Base-by-base conservation (phyloP, 306 rosid species). In the Canavalia gladiata region DNA sequence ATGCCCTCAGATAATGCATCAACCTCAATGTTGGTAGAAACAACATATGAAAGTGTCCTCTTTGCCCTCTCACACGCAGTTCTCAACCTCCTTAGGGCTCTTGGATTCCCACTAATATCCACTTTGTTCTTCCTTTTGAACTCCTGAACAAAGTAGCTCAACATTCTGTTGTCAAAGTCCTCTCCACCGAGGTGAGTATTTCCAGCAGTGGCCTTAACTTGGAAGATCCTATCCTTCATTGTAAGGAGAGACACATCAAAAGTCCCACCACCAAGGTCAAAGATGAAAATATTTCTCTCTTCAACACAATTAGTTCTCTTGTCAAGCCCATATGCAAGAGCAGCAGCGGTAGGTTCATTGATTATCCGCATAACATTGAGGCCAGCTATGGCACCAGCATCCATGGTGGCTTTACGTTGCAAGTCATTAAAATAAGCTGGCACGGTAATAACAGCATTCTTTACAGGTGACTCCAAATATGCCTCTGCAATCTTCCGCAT, bases 401-500 rank as follows among this genome's bases (percentile, higher is more conserved):
- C 77, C 12, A 1, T 59, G 3, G 84, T 80, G 1, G 78, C 84
- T 60, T 71, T 5, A 1, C 83, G 78, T 4, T 71, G 78, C 59
- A 78, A 62, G 25, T 80, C 84, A n/a, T 60, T 81, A 28, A 80
- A 80, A 50, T 80, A 80, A 59, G 78, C 84, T 35, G 84, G 85
- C 85, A 87, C 92, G 0, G 89, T 88, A 18, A 90, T 75, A 3
- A 87, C 90, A 0, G 88, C 94, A 47, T 90, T 87, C 67, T 83
- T 85, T 0, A 88, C 82, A 0, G 78, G 1, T 12, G 58, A n/a
- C 25, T 42, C 81, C 74, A 82, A 10, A 8, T 45, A 46, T 0
- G 43, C 63, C 83, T 90, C 90, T 0, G 90, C 92, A 51, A 85
- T 83, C 79, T 90, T 91, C 1, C 84, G 83, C 92, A 90, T 88